A percentile compares a stretch with the other conserved stretches of the same genome.
These are phyloP conservation scores for Antitrichia curtipendula DNA, from an alignment of 225 moss, liverwort and hornwort genomes.

Conservation along the genomic window DNA sequence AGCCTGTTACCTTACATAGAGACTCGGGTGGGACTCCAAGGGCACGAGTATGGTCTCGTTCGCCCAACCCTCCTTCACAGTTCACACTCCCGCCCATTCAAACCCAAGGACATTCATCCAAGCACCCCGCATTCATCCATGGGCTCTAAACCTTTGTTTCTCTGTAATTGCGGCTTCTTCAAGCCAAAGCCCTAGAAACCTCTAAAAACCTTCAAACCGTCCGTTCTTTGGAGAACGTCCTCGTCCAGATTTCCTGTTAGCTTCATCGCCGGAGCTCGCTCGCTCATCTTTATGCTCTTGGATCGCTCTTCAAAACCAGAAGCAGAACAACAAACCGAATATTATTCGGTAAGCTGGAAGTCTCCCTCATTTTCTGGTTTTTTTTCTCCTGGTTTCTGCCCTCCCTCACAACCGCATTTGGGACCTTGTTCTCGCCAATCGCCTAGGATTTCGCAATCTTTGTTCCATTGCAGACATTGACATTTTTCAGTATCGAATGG, in stretches of 20 bases:
- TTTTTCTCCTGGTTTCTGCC: too few relatives aligned
- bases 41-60: too few relatives aligned
- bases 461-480: neutral
- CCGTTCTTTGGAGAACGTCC: neutral
- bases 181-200: slow-evolving; percentile 1
- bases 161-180: neutral
- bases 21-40: too few relatives aligned
- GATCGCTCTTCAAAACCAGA: neutral
- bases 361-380: neutral
- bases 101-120: neutral
- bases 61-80: too few relatives aligned
- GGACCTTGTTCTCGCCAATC: neutral
- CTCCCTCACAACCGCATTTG: neutral
- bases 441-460: neutral
- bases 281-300: neutral
- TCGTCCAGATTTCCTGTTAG: neutral
- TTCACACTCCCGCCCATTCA: neutral
- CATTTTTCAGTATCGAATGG: neutral
- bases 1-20: too few relatives aligned
- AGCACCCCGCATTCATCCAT: neutral
- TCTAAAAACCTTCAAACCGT: neutral
- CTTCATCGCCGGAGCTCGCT: neutral
- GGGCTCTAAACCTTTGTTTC: neutral
- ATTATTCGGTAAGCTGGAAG: neutral
- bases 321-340: neutral